Conservation (phyloP, 768 basidiomycete species). For the Austroboletus festivus region DNA sequence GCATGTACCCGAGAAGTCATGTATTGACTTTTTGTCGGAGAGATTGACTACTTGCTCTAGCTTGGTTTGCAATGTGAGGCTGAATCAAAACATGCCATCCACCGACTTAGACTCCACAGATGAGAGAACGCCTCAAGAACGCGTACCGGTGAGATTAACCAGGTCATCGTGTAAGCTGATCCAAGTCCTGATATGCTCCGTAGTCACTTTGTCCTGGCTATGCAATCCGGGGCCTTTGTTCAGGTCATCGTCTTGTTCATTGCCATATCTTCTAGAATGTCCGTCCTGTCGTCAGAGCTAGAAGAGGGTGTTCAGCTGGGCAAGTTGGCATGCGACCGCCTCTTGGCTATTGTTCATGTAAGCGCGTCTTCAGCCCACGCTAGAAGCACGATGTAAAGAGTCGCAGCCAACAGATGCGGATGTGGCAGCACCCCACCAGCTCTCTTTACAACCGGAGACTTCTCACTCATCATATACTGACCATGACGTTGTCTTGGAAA, state of each 20-base stretch:
- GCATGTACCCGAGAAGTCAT: constrained; percentile 44
- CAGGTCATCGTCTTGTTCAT: constrained; percentile 61
- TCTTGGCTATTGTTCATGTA: constrained; percentile 34
- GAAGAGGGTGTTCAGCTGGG: constrained; percentile 35
- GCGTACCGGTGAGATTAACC: constrained; percentile 49
- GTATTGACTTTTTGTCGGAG: constrained; percentile 34
- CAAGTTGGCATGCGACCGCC: constrained; percentile 25
- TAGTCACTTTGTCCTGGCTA: constrained; percentile 59
- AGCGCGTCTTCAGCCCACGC: constrained; percentile 3
- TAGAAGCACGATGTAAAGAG: constrained; percentile 3
- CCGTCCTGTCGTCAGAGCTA: constrained; percentile 43
- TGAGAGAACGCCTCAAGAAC: constrained; percentile 41
- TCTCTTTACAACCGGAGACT: background rate
- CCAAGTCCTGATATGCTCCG: background rate
- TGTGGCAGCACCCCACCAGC: background rate
- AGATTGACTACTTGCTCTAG: constrained; percentile 34
- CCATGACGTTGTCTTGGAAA: constrained; percentile 8
- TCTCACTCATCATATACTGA: background rate
- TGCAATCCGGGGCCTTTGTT: constrained; percentile 74
- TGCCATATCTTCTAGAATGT: constrained; percentile 60
- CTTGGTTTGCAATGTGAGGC: constrained; percentile 48
- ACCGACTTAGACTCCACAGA: constrained; percentile 33
- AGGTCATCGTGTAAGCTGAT: background rate
- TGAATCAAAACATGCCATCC: background rate
- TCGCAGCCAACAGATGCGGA: constrained; percentile 14